Evolutionary conservation across 352 stramenopile genomes (phyloP).

Genomic region (Globisporangium cylindrosporum): DNA sequence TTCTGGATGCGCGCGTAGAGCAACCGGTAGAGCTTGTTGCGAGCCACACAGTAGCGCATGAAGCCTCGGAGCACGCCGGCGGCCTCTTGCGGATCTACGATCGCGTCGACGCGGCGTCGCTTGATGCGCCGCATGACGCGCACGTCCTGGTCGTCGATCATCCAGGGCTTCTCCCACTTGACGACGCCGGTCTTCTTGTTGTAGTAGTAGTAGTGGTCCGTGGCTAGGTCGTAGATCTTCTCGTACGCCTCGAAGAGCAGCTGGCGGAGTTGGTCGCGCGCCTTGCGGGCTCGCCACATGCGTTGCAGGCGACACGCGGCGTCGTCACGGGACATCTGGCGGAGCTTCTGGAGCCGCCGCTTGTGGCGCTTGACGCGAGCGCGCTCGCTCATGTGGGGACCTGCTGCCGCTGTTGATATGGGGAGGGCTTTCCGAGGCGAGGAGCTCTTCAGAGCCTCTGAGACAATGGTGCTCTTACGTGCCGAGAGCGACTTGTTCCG

Average conservation of each 20-base stretch:
- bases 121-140: constrained; percentile 33
- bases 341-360: constrained; percentile 52
- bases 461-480: constrained; percentile 14
- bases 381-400: constrained; percentile 44
- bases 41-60: constrained; percentile 36
- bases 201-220: constrained; percentile 73
- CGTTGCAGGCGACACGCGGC: constrained; percentile 55
- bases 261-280: constrained; percentile 33
- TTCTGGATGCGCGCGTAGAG: constrained; percentile 60
- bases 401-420: constrained; percentile 1
- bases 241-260: constrained; percentile 60
- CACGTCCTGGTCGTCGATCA: constrained; percentile 48
- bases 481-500: constrained; percentile 5
- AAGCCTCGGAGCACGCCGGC: constrained; percentile 41
- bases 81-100: constrained; percentile 45
- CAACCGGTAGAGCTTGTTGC: constrained; percentile 41
- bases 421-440: not conserved
- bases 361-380: constrained; percentile 63
- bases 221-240: constrained; percentile 67
- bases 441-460: not conserved
- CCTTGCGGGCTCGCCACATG: constrained; percentile 38
- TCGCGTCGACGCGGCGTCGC: constrained; percentile 41
- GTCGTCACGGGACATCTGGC: constrained; percentile 49
- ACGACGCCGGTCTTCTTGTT: constrained; percentile 67
- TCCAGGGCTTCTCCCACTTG: constrained; percentile 57